Conservation (phyloP, 192 early-diverging fungal species). For the Podila minutissima region DNA sequence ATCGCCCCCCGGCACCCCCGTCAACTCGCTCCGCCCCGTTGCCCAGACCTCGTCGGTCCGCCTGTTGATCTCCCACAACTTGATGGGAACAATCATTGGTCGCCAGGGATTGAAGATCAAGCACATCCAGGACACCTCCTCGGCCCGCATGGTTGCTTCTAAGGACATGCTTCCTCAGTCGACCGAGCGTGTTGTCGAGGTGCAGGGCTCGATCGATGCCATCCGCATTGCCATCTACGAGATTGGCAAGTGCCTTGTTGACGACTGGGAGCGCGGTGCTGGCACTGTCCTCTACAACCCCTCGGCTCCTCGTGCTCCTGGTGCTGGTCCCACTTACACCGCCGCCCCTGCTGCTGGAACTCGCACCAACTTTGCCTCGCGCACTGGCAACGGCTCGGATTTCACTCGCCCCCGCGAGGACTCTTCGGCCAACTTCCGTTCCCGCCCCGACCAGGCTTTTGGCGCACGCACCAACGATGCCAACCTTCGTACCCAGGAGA, state of each 20-base stretch:
- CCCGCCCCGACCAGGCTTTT: constrained; percentile 28
- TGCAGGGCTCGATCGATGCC: constrained; percentile 85
- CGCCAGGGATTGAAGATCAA: constrained; percentile 94
- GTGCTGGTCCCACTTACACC: constrained; percentile 22
- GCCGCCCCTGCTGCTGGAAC: constrained; percentile 18
- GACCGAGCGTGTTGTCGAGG: constrained; percentile 92
- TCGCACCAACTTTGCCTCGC: constrained; percentile 51
- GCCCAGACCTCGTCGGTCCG: constrained; percentile 74
- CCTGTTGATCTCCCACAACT: constrained; percentile 88
- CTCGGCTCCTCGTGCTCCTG: constrained; percentile 48
- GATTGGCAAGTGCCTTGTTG: constrained; percentile 86
- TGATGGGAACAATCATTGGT: constrained; percentile 95
- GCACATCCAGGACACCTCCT: constrained; percentile 93
- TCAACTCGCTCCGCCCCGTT: constrained; percentile 50
- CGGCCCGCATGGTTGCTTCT: constrained; percentile 84
- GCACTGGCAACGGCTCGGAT: constrained; percentile 68
- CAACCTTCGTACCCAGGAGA: constrained; percentile 83
- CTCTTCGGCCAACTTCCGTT: neutral
- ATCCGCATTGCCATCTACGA: constrained; percentile 87
- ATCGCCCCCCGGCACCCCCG: constrained; percentile 64
- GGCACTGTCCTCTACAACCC: constrained; percentile 91
- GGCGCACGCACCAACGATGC: constrained; percentile 24
- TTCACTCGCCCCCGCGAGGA: constrained; percentile 48
- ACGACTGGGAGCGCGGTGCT: constrained; percentile 85
- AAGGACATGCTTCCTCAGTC: constrained; percentile 94